Evolutionary conservation across 2,329 filamentous ascomycete species (phyloP), one percentile per base, ranked within the genome.

Genomic region (Dactylellina sp.): DNA sequence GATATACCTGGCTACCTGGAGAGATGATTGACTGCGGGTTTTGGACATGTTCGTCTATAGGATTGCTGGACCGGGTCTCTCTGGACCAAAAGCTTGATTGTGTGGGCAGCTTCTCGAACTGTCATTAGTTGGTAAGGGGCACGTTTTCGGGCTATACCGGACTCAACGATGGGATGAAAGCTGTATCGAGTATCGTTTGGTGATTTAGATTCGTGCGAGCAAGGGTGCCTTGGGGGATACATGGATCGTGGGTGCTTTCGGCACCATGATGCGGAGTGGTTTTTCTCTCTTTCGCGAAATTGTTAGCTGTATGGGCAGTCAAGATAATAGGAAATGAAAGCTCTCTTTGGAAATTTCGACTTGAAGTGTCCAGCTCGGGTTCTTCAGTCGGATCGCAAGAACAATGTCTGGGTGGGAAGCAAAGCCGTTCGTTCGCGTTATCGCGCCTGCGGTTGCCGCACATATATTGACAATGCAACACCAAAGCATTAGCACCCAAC

Each of bases 21-120:
- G 42, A 59, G 11, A 24, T 46, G 37, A 20, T 59, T 59, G 35
- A 25, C 25, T 32, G 5, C 2, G 16, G 18, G 11, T 16, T 46
- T 40, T 42, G 40, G 32, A 7, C 40, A 16, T 14, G 12, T 55
- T 25, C 11, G 14, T 22, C 28, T 55, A 24, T 12, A 40, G 9
- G 50, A 40, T 55, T 16, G 9, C n/a, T 44, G 20, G 20, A 46
- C 61, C 50, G 52, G 46, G 11, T 37, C 20, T 52, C 16, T 24
- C 16, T 44, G 37, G 62, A 46, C 50, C 49, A 74, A 57, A 66
- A 74, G 70, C 70, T 74, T 74, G 61, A 66, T 56, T 62, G 61
- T 61, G 32, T 66, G 47, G 42, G 50, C 70, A 62, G 61, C 70
- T 74, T 56, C 70, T 66, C 28, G 53, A 74, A 74, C 20, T 35